These are phyloP conservation scores for Neopestalotiopsis sp. DNA, from an alignment of 2,329 filamentous ascomycete species.

Conservation along the genomic window DNA sequence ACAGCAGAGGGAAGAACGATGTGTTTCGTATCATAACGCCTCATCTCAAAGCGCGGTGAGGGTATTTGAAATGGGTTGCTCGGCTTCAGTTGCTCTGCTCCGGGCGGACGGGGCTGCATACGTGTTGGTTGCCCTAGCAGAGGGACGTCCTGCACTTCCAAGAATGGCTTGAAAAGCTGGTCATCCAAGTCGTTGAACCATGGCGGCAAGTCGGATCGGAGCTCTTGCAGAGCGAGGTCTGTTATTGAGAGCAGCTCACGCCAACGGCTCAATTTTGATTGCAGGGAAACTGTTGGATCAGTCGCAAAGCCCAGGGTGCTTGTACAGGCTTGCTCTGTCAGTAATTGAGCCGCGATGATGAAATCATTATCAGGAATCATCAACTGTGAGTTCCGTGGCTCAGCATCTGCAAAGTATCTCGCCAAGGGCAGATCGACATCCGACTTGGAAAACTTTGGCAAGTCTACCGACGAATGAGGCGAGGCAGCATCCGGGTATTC, in stretches of 20 bases:
- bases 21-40: conserved; percentile 70
- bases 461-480: conserved; percentile 52
- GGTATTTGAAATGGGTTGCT: conserved; percentile 66
- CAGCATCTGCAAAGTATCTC: conserved; percentile 63
- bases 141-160: conserved; percentile 64
- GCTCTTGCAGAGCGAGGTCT: conserved; percentile 54
- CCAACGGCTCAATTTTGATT: conserved; percentile 39
- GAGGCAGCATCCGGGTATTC: conserved; percentile 53
- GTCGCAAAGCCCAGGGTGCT: conserved; percentile 46
- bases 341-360: conserved; percentile 70
- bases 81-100: conserved; percentile 52
- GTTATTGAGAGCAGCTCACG: conserved; percentile 48
- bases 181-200: conserved; percentile 47
- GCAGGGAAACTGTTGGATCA: conserved; percentile 27
- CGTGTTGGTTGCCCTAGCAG: conserved; percentile 57
- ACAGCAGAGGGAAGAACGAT: conserved; percentile 78
- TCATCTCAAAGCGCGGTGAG: conserved; percentile 74
- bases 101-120: conserved; percentile 54
- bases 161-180: conserved; percentile 52
- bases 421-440: conserved; percentile 57
- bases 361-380: conserved; percentile 61
- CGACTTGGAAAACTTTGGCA: conserved; percentile 53
- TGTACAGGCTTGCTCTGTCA: conserved; percentile 72
- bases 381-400: conserved; percentile 54
- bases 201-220: conserved; percentile 49